phyloP scores from a whole-genome alignment of 2,329 filamentous ascomycete genomes.

The Penicillium sp. region DNA sequence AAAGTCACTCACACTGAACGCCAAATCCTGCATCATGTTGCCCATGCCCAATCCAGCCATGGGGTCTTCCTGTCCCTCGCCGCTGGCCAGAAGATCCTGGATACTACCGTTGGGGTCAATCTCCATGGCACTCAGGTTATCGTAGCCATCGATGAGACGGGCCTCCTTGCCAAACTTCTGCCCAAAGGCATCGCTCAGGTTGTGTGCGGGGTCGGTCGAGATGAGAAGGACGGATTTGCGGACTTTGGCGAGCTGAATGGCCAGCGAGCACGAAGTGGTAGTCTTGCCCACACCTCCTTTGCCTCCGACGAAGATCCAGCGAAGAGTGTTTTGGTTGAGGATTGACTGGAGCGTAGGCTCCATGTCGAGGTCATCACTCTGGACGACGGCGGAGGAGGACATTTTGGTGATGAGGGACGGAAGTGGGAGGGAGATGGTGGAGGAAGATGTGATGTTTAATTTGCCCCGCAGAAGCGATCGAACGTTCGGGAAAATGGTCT shows the following conservation, averaged over 20 bases:
- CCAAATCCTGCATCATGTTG: conserved; percentile 97
- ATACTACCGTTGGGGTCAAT: conserved; percentile 98
- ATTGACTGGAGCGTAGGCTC: conserved; percentile 92
- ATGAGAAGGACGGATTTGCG: conserved; percentile 96
- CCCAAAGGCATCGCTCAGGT: conserved; percentile 93
- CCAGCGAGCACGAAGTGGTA: conserved; percentile 97
- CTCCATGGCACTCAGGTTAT: conserved; percentile 96
- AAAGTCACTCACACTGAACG: conserved; percentile 66
- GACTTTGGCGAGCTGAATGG: conserved; percentile 92
- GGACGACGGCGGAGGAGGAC: conserved; percentile 43
- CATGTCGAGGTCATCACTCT: conserved; percentile 63
- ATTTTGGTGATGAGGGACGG: conserved; percentile 23
- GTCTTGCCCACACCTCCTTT: conserved; percentile 99
- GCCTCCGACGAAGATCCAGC: conserved; percentile 98
- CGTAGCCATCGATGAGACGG: conserved; percentile 82
- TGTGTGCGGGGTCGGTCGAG: conserved; percentile 96
- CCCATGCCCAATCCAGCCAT: conserved; percentile 71
- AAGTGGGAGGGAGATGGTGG: conserved; percentile 1
- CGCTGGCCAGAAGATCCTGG: conserved; percentile 84
- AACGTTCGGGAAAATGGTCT: conserved; percentile 32
- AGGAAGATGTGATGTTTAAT: conserved; percentile 9
- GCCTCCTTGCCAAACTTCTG: conserved; percentile 99
- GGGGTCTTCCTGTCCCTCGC: conserved; percentile 61
- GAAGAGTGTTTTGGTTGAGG: conserved; percentile 87
- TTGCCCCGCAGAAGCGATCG: conserved; percentile 27